Conservation (phyloP, 257 asterid genomes). For the Solanum tarapatanum region DNA sequence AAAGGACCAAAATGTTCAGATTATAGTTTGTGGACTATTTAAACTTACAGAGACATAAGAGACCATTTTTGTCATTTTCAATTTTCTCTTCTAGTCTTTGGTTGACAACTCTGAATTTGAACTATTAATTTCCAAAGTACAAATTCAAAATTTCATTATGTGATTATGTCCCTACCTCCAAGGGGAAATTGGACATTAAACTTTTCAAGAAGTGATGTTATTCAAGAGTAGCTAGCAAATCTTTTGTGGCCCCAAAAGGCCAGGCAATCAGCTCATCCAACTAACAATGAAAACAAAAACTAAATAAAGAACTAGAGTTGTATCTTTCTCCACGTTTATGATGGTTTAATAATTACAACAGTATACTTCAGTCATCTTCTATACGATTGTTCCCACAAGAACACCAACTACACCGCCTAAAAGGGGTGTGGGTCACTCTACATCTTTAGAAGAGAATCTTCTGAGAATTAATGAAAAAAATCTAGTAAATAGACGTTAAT, state of each 20-base stretch:
- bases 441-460: neutral
- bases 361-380: neutral
- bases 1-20: neutral
- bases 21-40: neutral
- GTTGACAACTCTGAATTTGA: neutral
- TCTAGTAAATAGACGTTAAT: neutral
- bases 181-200: neutral
- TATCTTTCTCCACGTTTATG: neutral
- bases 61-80: neutral
- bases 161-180: neutral
- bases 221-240: neutral
- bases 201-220: neutral
- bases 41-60: neutral
- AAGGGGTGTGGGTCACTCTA: neutral
- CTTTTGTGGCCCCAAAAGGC: neutral
- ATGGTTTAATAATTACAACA: neutral
- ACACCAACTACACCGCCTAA: neutral
- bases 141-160: neutral
- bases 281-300: neutral
- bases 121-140: neutral
- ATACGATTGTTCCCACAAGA: neutral
- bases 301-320: neutral
- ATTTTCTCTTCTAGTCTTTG: neutral
- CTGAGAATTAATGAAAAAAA: neutral
- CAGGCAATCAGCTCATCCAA: neutral